Evolutionary conservation across 768 basidiomycete genomes (phyloP).

Genomic region (Baorangia bicolor): DNA sequence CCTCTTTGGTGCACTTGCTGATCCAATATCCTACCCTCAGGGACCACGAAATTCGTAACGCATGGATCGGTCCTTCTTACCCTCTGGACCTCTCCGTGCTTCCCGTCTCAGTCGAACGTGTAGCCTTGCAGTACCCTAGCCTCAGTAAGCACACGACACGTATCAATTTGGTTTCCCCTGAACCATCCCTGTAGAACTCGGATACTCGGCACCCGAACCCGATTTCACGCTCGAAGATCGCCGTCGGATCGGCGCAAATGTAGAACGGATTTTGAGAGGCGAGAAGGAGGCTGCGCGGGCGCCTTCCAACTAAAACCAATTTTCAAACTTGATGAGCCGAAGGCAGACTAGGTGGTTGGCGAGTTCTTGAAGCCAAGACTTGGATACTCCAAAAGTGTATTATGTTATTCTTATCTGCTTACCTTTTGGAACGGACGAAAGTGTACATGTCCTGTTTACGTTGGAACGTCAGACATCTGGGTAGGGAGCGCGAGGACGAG

Average conservation of each 20-base stretch:
- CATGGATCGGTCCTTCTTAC: constrained; percentile 74
- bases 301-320: constrained; percentile 34
- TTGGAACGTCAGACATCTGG: neutral
- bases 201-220: constrained; percentile 58
- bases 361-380: neutral
- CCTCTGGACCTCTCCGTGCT: constrained; percentile 63
- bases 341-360: neutral
- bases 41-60: constrained; percentile 67
- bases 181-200: constrained; percentile 47
- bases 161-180: neutral
- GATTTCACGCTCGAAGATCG: constrained; percentile 59
- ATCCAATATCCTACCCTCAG: constrained; percentile 31
- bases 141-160: constrained; percentile 46
- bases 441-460: neutral
- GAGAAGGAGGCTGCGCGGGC: constrained; percentile 73
- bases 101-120: constrained; percentile 46
- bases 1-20: neutral
- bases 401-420: neutral
- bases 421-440: neutral
- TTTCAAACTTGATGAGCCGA: too few relatives aligned
- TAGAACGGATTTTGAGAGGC: constrained; percentile 54
- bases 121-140: constrained; percentile 70
- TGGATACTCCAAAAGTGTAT: neutral
- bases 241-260: constrained; percentile 54
- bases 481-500: constrained; percentile 7